These are phyloP conservation scores for Fusarium nygamai DNA, from an alignment of 2,329 filamentous ascomycete genomes.

Conservation along the genomic window DNA sequence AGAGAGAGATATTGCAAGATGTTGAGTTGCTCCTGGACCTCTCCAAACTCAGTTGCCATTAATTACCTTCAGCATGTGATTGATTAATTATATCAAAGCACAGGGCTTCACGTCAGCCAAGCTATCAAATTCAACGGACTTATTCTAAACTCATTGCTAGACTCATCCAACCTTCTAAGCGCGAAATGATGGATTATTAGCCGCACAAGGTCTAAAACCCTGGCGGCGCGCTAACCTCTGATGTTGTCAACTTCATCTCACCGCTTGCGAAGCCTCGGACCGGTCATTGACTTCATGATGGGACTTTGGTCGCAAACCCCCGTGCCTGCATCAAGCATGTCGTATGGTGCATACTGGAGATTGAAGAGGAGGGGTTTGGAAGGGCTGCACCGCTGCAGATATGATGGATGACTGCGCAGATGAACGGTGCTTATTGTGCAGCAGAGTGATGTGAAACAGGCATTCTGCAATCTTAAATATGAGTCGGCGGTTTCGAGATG, in stretches of 20 bases:
- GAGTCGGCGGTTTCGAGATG: not conserved
- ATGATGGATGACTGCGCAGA: not conserved
- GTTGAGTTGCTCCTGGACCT: not conserved
- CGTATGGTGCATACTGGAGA: not conserved
- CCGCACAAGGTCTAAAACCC: constrained; percentile 33
- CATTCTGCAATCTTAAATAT: not conserved
- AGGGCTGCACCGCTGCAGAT: constrained; percentile 6
- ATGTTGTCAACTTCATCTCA: constrained; percentile 37
- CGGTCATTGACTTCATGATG: constrained; percentile 19
- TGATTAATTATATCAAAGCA: not conserved
- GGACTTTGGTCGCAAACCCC: constrained; percentile 19
- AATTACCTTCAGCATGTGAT: not conserved
- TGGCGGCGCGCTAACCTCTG: constrained; percentile 26
- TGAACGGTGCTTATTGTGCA: constrained; percentile 14
- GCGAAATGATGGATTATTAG: constrained; percentile 29
- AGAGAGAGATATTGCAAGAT: not conserved
- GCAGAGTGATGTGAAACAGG: constrained; percentile 5
- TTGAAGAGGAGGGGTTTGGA: not conserved
- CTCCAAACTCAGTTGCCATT: not conserved
- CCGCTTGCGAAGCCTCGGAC: constrained; percentile 29
- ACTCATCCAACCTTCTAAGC: constrained; percentile 18
- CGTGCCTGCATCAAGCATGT: constrained; percentile 23
- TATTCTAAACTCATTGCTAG: constrained; percentile 14
- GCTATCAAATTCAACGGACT: not conserved
- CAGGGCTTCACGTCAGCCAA: constrained; percentile 1